A percentile compares a stretch with the other conserved stretches of the same genome.
Conservation (phyloP, 2,329 filamentous ascomycete genomes). For the Colletotrichum sp. region DNA sequence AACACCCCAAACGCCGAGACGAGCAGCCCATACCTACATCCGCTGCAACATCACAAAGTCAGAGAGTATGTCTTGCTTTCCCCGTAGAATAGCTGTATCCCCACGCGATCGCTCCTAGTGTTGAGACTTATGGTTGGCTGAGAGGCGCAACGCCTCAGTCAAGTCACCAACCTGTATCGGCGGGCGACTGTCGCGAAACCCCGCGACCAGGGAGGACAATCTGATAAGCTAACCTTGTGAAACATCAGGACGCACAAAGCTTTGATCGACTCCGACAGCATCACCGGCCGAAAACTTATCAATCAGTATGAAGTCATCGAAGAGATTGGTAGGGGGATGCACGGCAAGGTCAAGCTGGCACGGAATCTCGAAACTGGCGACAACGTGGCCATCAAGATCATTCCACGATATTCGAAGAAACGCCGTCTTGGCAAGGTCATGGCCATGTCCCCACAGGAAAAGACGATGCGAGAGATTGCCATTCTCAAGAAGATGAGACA, state of each 20-base stretch:
- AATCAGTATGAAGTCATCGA: constrained; percentile 98
- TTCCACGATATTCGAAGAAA: constrained; percentile 92
- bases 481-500: constrained; percentile 98
- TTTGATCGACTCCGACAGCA: constrained; percentile 84
- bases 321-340: constrained; percentile 93
- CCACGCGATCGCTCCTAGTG: no score
- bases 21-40: constrained; percentile 69
- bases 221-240: constrained; percentile 7
- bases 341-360: constrained; percentile 97
- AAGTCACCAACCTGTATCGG: not conserved
- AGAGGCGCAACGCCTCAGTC: not conserved
- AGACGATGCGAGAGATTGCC: constrained; percentile 94
- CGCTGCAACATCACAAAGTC: constrained; percentile 73
- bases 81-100: not conserved
- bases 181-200: not conserved
- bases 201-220: constrained; percentile 1
- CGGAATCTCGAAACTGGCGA: constrained; percentile 77
- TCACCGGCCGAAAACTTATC: constrained; percentile 93
- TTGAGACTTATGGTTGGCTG: not conserved
- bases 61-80: constrained; percentile 64
- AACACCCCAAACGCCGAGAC: constrained; percentile 53
- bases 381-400: constrained; percentile 97
- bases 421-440: constrained; percentile 86
- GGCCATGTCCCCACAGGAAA: constrained; percentile 69
- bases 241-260: constrained; percentile 78